A percentile compares a stretch with the other conserved stretches of the same genome.
phyloP scores from a whole-genome alignment of 768 basidiomycete genomes.

The Leccinum olivaceopallidum region DNA sequence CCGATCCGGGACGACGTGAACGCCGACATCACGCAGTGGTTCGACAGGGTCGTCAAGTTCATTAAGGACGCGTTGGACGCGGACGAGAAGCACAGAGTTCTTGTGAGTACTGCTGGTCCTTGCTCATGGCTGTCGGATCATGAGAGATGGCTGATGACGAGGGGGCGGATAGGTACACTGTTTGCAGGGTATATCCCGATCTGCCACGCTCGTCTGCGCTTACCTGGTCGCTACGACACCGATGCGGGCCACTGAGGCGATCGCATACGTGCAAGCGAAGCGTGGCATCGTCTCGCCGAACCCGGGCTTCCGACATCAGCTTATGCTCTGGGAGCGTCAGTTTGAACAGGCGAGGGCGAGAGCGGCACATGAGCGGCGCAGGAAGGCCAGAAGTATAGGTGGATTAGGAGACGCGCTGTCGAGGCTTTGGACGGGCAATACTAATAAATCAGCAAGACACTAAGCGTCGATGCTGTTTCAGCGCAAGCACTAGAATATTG shows the following conservation, averaged over 20 bases:
- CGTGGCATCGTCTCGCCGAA: constrained; percentile 68
- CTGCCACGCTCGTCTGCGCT: constrained; percentile 73
- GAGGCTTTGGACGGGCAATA: constrained; percentile 18
- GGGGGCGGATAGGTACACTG: constrained; percentile 63
- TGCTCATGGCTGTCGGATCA: background rate
- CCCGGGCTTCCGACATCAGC: constrained; percentile 62
- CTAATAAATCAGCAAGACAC: constrained; percentile 1
- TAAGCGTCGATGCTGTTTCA: background rate
- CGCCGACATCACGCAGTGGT: constrained; percentile 45
- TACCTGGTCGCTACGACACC: constrained; percentile 56
- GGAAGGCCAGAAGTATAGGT: constrained; percentile 8
- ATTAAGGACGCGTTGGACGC: constrained; percentile 49
- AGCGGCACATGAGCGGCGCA: constrained; percentile 19
- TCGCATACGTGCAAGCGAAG: constrained; percentile 53
- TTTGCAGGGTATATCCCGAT: constrained; percentile 71
- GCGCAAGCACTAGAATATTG: background rate
- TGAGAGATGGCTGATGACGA: background rate
- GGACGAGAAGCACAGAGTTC: constrained; percentile 43
- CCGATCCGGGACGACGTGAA: constrained; percentile 42
- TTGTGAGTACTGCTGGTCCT: constrained; percentile 40
- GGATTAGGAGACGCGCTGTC: constrained; percentile 10
- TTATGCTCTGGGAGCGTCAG: constrained; percentile 38
- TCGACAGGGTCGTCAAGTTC: constrained; percentile 52
- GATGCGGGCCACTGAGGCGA: constrained; percentile 54
- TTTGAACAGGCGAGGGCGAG: constrained; percentile 28